Base-by-base conservation (phyloP, 129 eudicot species). In the Logfia minima region DNA sequence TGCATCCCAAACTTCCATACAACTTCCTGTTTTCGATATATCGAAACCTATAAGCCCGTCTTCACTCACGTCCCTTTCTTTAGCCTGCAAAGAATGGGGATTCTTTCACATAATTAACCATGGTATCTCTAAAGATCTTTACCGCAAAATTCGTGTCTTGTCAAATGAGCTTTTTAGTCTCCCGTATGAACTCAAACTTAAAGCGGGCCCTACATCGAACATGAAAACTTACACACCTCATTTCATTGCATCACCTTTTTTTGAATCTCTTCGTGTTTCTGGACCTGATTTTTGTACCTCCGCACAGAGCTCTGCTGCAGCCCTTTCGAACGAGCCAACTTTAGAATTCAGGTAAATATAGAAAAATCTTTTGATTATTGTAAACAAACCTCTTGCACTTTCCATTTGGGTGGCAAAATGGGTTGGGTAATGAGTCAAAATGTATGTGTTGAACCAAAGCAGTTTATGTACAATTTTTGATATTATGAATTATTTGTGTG, bases 211-310 rank as follows among this genome's bases (percentile, higher is more conserved):
- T 35, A 79, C 70, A 29, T 90, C 98, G 8, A 31, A 76, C 29
- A 51, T 81, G 29, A 93, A 87, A 65, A 88, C 86, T 37, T 93
- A 93, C 84, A 93, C 98, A 0, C 98, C 97, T 76, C 92, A 75
- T 73, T 90, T 90, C 79, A 93, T 93, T 22, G 98, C 98, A 22
- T 93, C 98, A 48, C 98, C 97, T 18, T 90, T 84, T 81, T 93
- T 88, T 29, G 96, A 93, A 76, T 87, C 96, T 82, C 87, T 90
- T 32, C 84, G 90, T 8, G 96, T 93, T 41, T 88, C 96, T 16
- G 98, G 97, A 21, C 96, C 97, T 2, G 86, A 93, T 55, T 89
- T 93, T 21, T 66, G 34, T 58, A 65, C 80, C 59, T 93, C 98
- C 72, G 97, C 97, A 21, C 82, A 83, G 79, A 79, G 81, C 72